A percentile compares a stretch with the other conserved stretches of the same genome.
Evolutionary conservation across 805 yeast species (phyloP).

Genomic region (Lipomyces yamanashiensis): DNA sequence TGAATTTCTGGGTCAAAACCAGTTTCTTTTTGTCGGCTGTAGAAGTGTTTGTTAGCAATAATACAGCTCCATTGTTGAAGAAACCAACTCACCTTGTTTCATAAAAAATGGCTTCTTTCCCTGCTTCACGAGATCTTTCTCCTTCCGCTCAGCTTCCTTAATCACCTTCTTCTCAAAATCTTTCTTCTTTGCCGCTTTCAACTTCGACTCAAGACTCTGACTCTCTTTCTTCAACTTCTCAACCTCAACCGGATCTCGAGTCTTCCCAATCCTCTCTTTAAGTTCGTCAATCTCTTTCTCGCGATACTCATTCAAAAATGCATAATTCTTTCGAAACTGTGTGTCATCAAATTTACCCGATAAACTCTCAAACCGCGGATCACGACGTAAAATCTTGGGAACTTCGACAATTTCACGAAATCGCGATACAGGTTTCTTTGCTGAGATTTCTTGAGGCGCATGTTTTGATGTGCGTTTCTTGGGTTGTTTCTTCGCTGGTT

Average conservation of each 20-base stretch:
- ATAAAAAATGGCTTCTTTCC: constrained; percentile 69
- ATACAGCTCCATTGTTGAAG: too few species aligned
- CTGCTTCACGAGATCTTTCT: constrained; percentile 73
- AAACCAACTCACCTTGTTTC: constrained; percentile 38
- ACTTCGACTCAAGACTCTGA: constrained; percentile 51
- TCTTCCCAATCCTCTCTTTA: constrained; percentile 47
- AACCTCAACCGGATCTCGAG: constrained; percentile 55
- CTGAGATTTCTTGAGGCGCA: constrained; percentile 82
- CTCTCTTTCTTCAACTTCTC: constrained; percentile 45
- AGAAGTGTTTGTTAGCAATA: not conserved
- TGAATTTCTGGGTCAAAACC: constrained; percentile 28
- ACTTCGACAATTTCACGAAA: constrained; percentile 67
- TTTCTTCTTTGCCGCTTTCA: constrained; percentile 71
- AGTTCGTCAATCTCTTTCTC: constrained; percentile 62
- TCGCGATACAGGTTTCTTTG: constrained; percentile 70
- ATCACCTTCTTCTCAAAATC: constrained; percentile 75
- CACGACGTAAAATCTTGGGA: constrained; percentile 52
- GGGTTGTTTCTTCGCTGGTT: constrained; percentile 2
- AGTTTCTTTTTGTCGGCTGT: constrained; percentile 34
- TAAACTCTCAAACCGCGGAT: constrained; percentile 89
- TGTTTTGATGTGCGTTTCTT: constrained; percentile 57
- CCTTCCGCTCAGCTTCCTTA: constrained; percentile 70
- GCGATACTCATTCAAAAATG: constrained; percentile 85
- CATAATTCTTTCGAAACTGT: constrained; percentile 73
- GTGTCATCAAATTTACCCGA: constrained; percentile 79